A percentile compares a stretch with the other conserved stretches of the same genome.
Evolutionary conservation across 495 filamentous ascomycete species (phyloP).

Genomic region (Penicillium longicatenatum): DNA sequence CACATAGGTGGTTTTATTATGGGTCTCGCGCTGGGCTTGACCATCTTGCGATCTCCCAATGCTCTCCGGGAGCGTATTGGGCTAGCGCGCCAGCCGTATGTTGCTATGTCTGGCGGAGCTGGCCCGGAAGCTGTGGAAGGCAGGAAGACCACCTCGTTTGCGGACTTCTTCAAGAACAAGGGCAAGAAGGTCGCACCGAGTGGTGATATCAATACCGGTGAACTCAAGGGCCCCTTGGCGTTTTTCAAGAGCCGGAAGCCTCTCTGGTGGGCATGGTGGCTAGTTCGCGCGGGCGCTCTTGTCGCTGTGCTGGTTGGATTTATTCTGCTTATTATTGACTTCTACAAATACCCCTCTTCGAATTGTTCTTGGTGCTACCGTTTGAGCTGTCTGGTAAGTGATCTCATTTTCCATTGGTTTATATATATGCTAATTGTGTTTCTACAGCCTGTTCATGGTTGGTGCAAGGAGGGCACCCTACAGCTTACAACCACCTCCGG

Average conservation of each 20-base stretch:
- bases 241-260: constrained; percentile 93
- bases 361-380: constrained; percentile 91
- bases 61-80: constrained; percentile 75
- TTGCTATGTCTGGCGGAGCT: constrained; percentile 55
- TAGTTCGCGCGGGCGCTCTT: constrained; percentile 78
- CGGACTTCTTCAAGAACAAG: constrained; percentile 46
- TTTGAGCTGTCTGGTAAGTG: constrained; percentile 85
- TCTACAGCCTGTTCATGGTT: constrained; percentile 67
- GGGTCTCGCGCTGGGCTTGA: constrained; percentile 84
- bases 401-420: constrained; percentile 2
- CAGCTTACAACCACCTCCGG: constrained; percentile 16
- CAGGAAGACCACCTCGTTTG: constrained; percentile 30
- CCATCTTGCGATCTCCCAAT: constrained; percentile 83
- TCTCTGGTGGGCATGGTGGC: constrained; percentile 98
- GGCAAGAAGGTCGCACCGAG: constrained; percentile 18
- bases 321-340: constrained; percentile 83
- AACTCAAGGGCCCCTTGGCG: constrained; percentile 63
- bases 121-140: constrained; percentile 23
- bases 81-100: constrained; percentile 63
- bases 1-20: constrained; percentile 96
- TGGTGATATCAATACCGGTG: constrained; percentile 18
- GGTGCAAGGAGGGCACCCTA: constrained; percentile 71
- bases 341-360: constrained; percentile 74
- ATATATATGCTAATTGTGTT: constrained; percentile 27
- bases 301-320: constrained; percentile 78